Percentiles rank a stretch among this genome's conserved stretches.
phyloP scores from a whole-genome alignment of 192 early-diverging fungal genomes.

The Gamsiella multidivaricata region DNA sequence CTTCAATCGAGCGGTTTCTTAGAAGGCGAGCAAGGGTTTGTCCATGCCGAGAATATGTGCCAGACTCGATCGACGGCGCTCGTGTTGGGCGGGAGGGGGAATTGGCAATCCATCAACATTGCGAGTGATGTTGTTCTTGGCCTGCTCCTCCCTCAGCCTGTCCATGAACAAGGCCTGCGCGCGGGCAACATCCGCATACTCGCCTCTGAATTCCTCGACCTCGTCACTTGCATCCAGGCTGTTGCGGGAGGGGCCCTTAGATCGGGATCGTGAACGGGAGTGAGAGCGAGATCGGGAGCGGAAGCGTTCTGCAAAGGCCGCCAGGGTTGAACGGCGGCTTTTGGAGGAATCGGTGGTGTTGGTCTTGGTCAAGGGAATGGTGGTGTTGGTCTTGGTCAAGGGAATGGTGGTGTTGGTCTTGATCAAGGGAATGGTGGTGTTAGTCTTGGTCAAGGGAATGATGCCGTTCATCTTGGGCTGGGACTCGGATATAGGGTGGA shows the following conservation, averaged over 20 bases:
- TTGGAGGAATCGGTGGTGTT: constrained; percentile 21
- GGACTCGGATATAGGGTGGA: not conserved
- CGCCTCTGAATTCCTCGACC: constrained; percentile 13
- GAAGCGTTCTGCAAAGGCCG: constrained; percentile 26
- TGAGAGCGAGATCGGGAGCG: constrained; percentile 29
- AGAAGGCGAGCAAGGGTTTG: constrained; percentile 31
- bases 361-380: constrained; percentile 22
- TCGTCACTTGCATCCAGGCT: constrained; percentile 1
- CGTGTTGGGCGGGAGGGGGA: constrained; percentile 5
- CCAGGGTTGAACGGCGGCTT: constrained; percentile 20
- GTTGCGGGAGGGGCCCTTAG: constrained; percentile 3
- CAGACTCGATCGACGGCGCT: constrained; percentile 27
- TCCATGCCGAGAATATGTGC: constrained; percentile 24
- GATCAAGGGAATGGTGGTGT: constrained; percentile 14
- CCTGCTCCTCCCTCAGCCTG: constrained; percentile 27
- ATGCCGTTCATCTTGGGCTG: not conserved
- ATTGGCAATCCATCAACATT: constrained; percentile 37
- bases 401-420: constrained; percentile 7
- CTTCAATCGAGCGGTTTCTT: not conserved
- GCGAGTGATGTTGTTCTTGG: constrained; percentile 5
- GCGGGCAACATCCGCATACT: constrained; percentile 12
- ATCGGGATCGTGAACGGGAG: constrained; percentile 20
- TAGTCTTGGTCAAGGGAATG: constrained; percentile 16
- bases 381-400: constrained; percentile 8
- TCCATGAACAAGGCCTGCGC: constrained; percentile 40